These are phyloP conservation scores for Parafenestella ontariensis DNA, from an alignment of 2,329 filamentous ascomycete species.

Conservation along the genomic window DNA sequence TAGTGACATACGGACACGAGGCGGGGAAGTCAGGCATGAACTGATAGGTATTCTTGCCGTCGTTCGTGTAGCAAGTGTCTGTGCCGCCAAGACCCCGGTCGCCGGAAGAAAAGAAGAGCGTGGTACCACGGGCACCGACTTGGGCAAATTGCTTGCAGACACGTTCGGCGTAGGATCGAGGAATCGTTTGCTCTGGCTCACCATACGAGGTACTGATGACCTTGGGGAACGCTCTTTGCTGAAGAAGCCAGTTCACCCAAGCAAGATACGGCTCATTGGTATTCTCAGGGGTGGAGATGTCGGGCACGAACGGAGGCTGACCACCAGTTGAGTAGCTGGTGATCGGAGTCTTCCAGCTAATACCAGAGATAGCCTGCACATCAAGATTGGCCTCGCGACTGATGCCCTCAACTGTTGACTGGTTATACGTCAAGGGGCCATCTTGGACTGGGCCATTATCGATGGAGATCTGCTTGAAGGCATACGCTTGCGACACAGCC, in stretches of 20 bases:
- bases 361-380: constrained; percentile 65
- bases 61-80: constrained; percentile 64
- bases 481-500: constrained; percentile 54
- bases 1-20: constrained; percentile 72
- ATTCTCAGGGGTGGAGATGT: constrained; percentile 56
- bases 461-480: constrained; percentile 65
- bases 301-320: constrained; percentile 59
- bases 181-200: constrained; percentile 70
- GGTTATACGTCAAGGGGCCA: constrained; percentile 44
- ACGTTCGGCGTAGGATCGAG: constrained; percentile 64
- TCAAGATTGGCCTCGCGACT: constrained; percentile 69
- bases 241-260: constrained; percentile 66
- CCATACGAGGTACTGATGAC: constrained; percentile 72
- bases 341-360: constrained; percentile 63
- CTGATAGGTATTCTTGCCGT: constrained; percentile 62
- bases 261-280: constrained; percentile 73
- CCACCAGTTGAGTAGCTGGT: constrained; percentile 68
- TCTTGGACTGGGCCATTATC: constrained; percentile 62
- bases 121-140: constrained; percentile 71
- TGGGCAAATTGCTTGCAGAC: constrained; percentile 71
- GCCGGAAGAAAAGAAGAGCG: constrained; percentile 69
- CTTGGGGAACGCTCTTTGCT: constrained; percentile 64
- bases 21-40: constrained; percentile 70
- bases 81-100: constrained; percentile 64
- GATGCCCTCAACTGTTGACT: constrained; percentile 38